Evolutionary conservation across 192 early-diverging fungal species (phyloP).

Genomic region (Linnemannia schmuckeri): DNA sequence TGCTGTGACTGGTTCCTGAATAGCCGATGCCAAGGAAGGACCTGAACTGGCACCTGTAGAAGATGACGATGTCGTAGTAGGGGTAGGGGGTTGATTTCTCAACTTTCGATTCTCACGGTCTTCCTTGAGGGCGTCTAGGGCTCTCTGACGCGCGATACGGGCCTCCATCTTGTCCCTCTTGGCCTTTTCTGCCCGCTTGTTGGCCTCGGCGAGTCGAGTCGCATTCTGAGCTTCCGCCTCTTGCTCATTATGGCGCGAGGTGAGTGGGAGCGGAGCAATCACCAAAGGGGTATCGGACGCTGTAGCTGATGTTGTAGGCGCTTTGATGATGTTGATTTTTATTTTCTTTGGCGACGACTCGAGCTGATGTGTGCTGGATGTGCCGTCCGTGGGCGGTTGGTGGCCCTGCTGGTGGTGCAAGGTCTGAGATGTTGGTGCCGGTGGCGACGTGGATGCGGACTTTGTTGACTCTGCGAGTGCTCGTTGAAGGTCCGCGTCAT

Average conservation of each 20-base stretch:
- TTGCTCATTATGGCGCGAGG: constrained; percentile 38
- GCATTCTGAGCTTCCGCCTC: constrained; percentile 24
- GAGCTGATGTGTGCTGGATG: neutral
- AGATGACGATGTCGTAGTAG: neutral
- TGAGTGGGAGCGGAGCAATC: constrained; percentile 14
- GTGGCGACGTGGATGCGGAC: neutral
- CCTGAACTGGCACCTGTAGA: neutral
- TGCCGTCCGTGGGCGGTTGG: neutral
- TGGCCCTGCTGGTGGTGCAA: neutral
- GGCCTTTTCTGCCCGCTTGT: constrained; percentile 20
- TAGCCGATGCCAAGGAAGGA: neutral
- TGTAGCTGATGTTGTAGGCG: neutral
- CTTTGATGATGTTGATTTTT: constrained; percentile 47
- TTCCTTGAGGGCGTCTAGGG: constrained; percentile 38
- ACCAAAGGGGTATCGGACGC: neutral
- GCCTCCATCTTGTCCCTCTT: constrained; percentile 33
- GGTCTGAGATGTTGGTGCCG: neutral
- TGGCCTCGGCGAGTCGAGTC: constrained; percentile 26
- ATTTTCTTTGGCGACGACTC: constrained; percentile 31
- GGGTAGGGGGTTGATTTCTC: neutral
- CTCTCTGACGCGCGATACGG: constrained; percentile 34
- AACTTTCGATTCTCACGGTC: constrained; percentile 40
- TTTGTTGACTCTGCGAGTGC: constrained; percentile 29
- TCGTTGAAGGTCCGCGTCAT: constrained; percentile 30
- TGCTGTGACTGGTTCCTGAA: neutral